Evolutionary conservation across 2,329 filamentous ascomycete species (phyloP), one percentile per base, ranked within the genome.

Genomic region (Epichloe baconii): DNA sequence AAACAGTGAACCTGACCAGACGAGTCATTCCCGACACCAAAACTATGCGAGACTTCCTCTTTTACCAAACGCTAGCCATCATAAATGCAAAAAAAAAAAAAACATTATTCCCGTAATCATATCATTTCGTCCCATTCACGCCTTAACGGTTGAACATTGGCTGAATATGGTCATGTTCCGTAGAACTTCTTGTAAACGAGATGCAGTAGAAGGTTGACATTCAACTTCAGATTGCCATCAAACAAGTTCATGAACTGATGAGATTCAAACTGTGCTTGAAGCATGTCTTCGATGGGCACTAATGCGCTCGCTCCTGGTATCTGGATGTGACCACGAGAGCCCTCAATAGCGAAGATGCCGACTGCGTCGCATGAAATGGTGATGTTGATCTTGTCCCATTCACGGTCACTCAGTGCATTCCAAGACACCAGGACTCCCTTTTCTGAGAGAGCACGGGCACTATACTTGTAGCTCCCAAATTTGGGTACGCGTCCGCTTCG

Each of bases 111-210:
- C 35, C 17, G 19, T 23, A 38, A 17, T 38, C 48, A 26, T 36
- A 47, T 36, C 47, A 43, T 14, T 48, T 12, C 11, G 12, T 43
- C 41, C 21, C 41, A 19, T 14, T 43, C 43, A 45, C 12, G 7
- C 26, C 37, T 26, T 47, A 4, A 11, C 31, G 31, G 31, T 31
- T 11, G 31, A 31, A 31, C 31, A 11, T 31, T 31, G 31, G 36
- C 36, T 14, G 17, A 7, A 12, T 11, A 21, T 11, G 17, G 36
- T 47, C 23, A 80, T 54, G 82, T 84, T 55, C 81, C 74, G 66
- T 98, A 98, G 69, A 98, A 98, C 77, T 98, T 98, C 79, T 94
- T 95, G 76, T 97, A 97, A 59, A 98, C 79, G 68, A 97, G 75
- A 76, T 98, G 93, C 74, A 98, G 75, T 71, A 98, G 81, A 63